Evolutionary conservation across 805 yeast genomes (phyloP), one percentile per base, ranked within the genome.

Genomic region (Saturnispora galanensis): DNA sequence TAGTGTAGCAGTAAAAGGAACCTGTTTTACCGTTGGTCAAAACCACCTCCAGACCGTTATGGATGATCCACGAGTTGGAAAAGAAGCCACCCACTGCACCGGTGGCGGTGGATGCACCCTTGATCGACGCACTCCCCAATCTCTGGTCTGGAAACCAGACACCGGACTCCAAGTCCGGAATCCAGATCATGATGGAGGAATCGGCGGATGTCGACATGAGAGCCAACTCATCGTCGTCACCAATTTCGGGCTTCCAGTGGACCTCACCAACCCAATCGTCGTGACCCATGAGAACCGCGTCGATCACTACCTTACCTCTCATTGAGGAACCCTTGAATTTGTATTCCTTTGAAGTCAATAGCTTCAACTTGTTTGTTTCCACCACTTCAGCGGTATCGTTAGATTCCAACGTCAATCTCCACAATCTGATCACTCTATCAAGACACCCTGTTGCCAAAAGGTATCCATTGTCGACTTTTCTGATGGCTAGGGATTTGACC

Each of bases 21-120:
- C 99, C 99, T 0, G 97, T 87, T 55, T 81, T 84, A 49, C 97
- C 95, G 56, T 83, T 79, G 2, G 97, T 83, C 33, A 86, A 64
- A 16, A 90, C 77, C 50, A 70, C 73, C 49, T 76, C 69, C n/a
- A 52, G 51, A 0, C 54, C 65, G 33, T 41, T 13, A 29, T 62
- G 57, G 5, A 52, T 49, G 41, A 81, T 73, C 97, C 97, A 93
- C 21, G 81, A 56, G 38, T 75, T 69, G 5, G 73, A 67, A 78
- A 79, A 76, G 53, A 76, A 76, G 1, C 81, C 81, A 33, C 81
- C 81, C 7, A 79, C 79, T 0, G 98, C 83, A 6, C 99, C 99
- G 0, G 98, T 93, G 4, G 98, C 98, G 0, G 98, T 88, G 4
- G 95, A 84, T 0, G 99, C 96, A 55, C 99, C 99, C 63, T 93